Evolutionary conservation across 768 basidiomycete genomes (phyloP), one percentile per base, ranked within the genome.

Genomic region (Trametes coccinea): DNA sequence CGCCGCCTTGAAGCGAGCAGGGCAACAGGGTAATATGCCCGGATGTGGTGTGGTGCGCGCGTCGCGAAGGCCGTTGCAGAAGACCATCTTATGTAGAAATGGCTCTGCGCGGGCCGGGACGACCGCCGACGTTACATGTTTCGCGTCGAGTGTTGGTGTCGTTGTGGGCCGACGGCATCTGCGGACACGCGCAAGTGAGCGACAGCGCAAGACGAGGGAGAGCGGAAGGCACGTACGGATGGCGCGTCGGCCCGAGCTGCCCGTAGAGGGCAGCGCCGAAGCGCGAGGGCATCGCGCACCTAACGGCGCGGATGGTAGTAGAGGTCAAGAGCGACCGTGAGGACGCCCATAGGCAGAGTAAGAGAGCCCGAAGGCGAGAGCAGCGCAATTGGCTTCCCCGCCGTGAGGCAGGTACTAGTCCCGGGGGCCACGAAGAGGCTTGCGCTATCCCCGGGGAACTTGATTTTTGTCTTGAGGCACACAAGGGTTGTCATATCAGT

Each of bases 341-440:
- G 34, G 34, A 37, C 34, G 34, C 34, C 34, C 34, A 37, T 11
- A 5, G 6, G 11, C 5, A 37, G 34, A 11, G 34, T 37, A 2
- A 37, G 34, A 37, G 11, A 11, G 11, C 34, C 34, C 34, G 34
- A 11, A 37, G 34, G 34, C 31, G 34, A n/a, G 33, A 22, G 17
- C 39, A 53, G 52, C 52, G 52, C 52, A 53, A 39, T 53, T 53
- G 39, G 52, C 52, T 53, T 53, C 52, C 52, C 52, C 37, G 52
- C 52, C 39, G 52, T 13, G 52, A 53, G 40, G 52, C 52, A 17
- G 40, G 52, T 53, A 40, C 39, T 41, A 53, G 9, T 40, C 52
- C 52, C 52, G 22, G 29, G 37, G 52, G 52, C 52, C 52, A 31
- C 39, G 52, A 37, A 37, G 34, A 37, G 34, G 34, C 34, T 37